Percentiles rank a stretch among this genome's conserved stretches.
phyloP scores from a whole-genome alignment of 1,284 basidiomycete species.

The Irpex lacteus region DNA sequence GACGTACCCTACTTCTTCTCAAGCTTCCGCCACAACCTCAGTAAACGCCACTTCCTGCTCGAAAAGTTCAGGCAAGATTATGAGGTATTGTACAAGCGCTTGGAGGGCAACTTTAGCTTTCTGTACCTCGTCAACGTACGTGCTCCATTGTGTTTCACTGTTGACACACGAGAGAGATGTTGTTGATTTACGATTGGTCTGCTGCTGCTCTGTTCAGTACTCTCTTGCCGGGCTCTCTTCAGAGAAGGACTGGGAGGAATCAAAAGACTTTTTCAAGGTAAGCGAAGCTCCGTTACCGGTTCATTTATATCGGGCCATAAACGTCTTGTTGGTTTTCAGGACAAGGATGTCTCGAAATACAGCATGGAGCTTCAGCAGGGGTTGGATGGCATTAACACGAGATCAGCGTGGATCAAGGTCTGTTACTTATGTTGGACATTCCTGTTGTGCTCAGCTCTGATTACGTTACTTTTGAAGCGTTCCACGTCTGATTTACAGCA shows the following conservation, averaged over 20 bases:
- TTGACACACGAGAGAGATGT: neutral
- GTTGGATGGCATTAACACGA: slow-evolving; percentile 60
- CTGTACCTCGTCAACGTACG: slow-evolving; percentile 46
- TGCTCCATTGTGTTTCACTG: neutral
- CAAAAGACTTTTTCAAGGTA: slow-evolving; percentile 69
- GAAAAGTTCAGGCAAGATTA: slow-evolving; percentile 58
- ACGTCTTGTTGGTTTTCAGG: slow-evolving; percentile 28
- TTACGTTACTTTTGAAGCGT: slow-evolving; percentile 18
- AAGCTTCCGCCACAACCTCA: slow-evolving; percentile 41
- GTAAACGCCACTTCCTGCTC: slow-evolving; percentile 37
- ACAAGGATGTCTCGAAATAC: slow-evolving; percentile 63
- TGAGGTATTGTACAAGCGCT: slow-evolving; percentile 34
- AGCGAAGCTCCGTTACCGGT: neutral
- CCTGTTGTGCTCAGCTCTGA: neutral
- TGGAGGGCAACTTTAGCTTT: slow-evolving; percentile 65
- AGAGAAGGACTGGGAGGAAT: slow-evolving; percentile 62
- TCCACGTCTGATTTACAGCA: slow-evolving; percentile 45
- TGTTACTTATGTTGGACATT: neutral
- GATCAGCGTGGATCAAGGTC: slow-evolving; percentile 47
- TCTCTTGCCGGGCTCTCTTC: slow-evolving; percentile 62
- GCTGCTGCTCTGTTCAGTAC: slow-evolving; percentile 32
- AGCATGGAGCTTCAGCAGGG: slow-evolving; percentile 59
- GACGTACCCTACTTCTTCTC: slow-evolving; percentile 58
- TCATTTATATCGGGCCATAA: neutral
- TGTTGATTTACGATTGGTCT: slow-evolving; percentile 14